These are phyloP conservation scores for Glycine latifolia DNA, from an alignment of 306 rosid genomes.

Conservation along the genomic window DNA sequence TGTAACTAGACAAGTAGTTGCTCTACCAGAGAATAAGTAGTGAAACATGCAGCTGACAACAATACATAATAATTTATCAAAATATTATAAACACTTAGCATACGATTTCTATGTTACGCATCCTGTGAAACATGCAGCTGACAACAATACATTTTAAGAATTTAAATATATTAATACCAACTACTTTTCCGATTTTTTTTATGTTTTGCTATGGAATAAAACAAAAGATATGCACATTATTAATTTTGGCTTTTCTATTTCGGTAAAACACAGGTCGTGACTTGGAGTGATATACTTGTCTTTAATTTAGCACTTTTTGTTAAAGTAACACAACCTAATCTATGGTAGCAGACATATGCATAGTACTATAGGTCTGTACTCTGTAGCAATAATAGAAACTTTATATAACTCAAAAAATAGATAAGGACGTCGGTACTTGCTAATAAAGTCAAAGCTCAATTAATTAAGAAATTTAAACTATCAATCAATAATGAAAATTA, in stretches of 20 bases:
- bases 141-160: conserved; percentile 1
- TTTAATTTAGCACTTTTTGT: neutral
- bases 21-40: neutral
- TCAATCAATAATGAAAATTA: conserved; percentile 42
- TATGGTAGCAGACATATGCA: neutral
- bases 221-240: neutral
- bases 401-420: too few species aligned
- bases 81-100: too few species aligned
- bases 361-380: too few species aligned
- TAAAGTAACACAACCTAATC: conserved; percentile 9
- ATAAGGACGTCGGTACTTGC: conserved; percentile 38
- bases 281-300: neutral
- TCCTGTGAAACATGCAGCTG: conserved; percentile 19
- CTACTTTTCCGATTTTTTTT: neutral
- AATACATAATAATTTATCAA: too few species aligned
- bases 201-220: neutral
- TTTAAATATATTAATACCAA: neutral
- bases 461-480: neutral
- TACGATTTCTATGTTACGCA: too few species aligned
- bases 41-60: conserved; percentile 7
- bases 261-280: conserved; percentile 18
- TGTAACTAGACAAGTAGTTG: neutral
- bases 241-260: neutral
- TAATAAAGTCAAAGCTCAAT: conserved; percentile 43
- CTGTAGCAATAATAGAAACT: too few species aligned